phyloP scores from a whole-genome alignment of 768 basidiomycete genomes.

The Lentinula lateritia region DNA sequence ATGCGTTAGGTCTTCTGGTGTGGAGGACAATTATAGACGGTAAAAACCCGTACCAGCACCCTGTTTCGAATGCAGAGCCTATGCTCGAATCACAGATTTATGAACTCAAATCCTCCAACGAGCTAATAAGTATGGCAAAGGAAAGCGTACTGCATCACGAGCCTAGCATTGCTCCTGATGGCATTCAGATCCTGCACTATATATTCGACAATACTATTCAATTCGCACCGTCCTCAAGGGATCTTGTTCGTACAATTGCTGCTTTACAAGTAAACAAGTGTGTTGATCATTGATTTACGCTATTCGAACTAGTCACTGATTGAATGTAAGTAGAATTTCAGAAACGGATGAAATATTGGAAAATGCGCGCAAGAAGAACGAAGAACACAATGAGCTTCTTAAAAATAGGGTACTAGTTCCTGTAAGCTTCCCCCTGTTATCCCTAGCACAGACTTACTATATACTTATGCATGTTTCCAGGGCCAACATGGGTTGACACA shows the following conservation, averaged over 20 bases:
- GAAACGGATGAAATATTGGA: not conserved
- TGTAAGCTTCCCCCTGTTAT: not conserved
- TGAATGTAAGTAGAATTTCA: not conserved
- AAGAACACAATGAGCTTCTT: not conserved
- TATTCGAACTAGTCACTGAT: too few relatives aligned
- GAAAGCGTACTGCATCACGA: not conserved
- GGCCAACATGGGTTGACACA: not conserved
- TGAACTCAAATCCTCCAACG: not conserved
- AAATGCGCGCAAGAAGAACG: not conserved
- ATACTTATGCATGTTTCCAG: not conserved
- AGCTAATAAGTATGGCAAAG: not conserved
- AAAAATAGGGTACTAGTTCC: not conserved
- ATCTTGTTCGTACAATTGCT: not conserved
- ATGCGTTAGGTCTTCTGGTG: conserved; percentile 6
- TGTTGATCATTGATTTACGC: not conserved
- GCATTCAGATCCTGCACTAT: not conserved
- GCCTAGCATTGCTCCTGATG: not conserved
- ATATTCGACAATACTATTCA: conserved; percentile 3
- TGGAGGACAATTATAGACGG: conserved; percentile 9
- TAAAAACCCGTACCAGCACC: not conserved
- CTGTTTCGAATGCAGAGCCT: not conserved
- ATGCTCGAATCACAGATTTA: not conserved
- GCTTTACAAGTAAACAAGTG: not conserved
- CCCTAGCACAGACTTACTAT: not conserved
- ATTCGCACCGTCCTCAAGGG: not conserved